A percentile compares a stretch with the other conserved stretches of the same genome.
phyloP scores from a whole-genome alignment of 768 basidiomycete species.

The Tremella fuciformis region DNA sequence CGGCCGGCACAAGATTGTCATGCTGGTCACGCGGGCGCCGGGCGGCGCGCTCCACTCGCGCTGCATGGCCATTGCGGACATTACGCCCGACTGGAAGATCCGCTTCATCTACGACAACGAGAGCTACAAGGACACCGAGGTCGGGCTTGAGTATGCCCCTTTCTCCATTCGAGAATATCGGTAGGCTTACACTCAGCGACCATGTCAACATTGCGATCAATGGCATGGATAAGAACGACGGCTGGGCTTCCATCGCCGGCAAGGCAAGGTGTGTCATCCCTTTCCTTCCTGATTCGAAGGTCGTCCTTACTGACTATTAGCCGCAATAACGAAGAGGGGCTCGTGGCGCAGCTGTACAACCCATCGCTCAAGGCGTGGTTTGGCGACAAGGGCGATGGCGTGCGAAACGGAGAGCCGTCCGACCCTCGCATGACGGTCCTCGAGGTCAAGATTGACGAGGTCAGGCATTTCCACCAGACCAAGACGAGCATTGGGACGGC shows the following conservation, averaged over 20 bases:
- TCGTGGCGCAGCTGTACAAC: conserved; percentile 44
- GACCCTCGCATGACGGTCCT: conserved; percentile 80
- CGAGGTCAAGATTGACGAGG: conserved; percentile 66
- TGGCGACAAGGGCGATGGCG: conserved; percentile 77
- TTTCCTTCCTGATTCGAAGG: conserved; percentile 56
- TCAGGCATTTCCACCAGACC: conserved; percentile 75
- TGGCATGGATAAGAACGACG: conserved; percentile 59
- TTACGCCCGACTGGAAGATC: conserved; percentile 54
- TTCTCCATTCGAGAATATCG: not conserved
- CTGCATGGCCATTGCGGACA: conserved; percentile 68
- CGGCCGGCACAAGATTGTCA: conserved; percentile 64
- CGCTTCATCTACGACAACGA: conserved; percentile 48
- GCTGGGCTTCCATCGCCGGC: conserved; percentile 79
- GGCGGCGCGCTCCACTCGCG: conserved; percentile 72
- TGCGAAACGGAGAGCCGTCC: conserved; percentile 72
- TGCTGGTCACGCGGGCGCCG: conserved; percentile 71
- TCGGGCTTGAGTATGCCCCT: conserved; percentile 46
- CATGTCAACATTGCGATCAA: conserved; percentile 78
- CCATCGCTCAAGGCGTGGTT: conserved; percentile 65
- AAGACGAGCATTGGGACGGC: conserved; percentile 62
- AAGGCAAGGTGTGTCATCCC: conserved; percentile 61
- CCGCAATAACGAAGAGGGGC: conserved; percentile 56
- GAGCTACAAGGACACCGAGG: conserved; percentile 42
- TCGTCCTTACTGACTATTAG: not conserved
- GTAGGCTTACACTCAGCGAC: conserved; percentile 53